Evolutionary conservation across 352 stramenopile species (phyloP).

Genomic region (Plasmopara muralis): DNA sequence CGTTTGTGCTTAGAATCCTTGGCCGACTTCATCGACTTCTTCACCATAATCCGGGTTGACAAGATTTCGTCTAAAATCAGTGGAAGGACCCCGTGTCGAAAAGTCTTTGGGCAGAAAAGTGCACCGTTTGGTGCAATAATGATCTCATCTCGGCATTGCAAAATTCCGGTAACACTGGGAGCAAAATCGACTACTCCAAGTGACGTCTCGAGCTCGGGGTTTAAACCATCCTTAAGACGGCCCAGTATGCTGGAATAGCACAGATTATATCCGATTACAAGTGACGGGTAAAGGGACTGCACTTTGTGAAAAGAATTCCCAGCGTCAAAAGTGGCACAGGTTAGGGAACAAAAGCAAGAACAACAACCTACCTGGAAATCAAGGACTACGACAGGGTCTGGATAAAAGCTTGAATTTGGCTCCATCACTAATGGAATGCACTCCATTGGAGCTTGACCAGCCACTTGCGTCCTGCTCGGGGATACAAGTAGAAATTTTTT

Average conservation of each 20-base stretch:
- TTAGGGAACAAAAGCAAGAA: neutral
- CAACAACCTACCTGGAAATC: slow-evolving; percentile 89
- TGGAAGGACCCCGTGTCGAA: slow-evolving; percentile 93
- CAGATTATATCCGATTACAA: slow-evolving; percentile 99
- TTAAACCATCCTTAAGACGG: slow-evolving; percentile 78
- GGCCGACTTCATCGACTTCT: slow-evolving; percentile 92
- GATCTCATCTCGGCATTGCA: slow-evolving; percentile 41
- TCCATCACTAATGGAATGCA: slow-evolving; percentile 93
- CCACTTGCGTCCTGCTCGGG: slow-evolving; percentile 75
- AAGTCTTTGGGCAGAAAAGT: slow-evolving; percentile 90
- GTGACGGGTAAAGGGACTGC: slow-evolving; percentile 98
- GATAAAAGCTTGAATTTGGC: slow-evolving; percentile 93
- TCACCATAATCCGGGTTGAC: slow-evolving; percentile 97
- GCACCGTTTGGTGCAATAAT: slow-evolving; percentile 91
- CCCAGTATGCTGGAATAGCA: slow-evolving; percentile 97
- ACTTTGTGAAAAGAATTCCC: neutral
- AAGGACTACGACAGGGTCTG: slow-evolving; percentile 96
- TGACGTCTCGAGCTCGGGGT: slow-evolving; percentile 53
- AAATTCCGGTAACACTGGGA: slow-evolving; percentile 35
- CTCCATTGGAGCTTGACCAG: slow-evolving; percentile 87
- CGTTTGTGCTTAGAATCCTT: slow-evolving; percentile 63
- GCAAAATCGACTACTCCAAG: slow-evolving; percentile 60
- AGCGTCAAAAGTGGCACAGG: neutral
- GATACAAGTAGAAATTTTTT: slow-evolving; percentile 84
- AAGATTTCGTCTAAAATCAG: slow-evolving; percentile 95